Conservation (phyloP, 1,139 yeast species). For the Geotrichum histeridarum region DNA sequence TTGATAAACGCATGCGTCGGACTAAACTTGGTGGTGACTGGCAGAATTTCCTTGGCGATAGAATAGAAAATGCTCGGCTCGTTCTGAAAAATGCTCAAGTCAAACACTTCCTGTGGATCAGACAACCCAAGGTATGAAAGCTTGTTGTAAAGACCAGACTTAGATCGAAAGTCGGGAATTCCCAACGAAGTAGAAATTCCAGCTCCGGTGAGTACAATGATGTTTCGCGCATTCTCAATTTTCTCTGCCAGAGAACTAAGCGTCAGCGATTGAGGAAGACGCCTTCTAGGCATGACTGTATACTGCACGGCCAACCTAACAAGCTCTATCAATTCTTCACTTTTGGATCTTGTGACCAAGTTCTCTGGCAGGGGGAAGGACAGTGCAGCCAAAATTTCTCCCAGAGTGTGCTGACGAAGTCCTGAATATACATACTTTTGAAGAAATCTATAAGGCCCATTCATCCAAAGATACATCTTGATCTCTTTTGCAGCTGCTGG, state of each 20-base stretch:
- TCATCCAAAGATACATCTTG: slow-evolving; percentile 53
- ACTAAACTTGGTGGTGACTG: slow-evolving; percentile 58
- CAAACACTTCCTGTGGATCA: slow-evolving; percentile 95
- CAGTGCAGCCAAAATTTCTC: slow-evolving; percentile 39
- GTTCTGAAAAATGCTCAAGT: slow-evolving; percentile 61
- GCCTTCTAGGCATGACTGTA: slow-evolving; percentile 29
- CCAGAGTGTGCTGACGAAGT: slow-evolving; percentile 46
- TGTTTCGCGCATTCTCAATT: slow-evolving; percentile 52
- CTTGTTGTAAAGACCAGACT: slow-evolving; percentile 71
- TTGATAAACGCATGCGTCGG: slow-evolving; percentile 85
- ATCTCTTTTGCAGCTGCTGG: slow-evolving; percentile 47
- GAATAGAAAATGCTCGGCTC: slow-evolving; percentile 84
- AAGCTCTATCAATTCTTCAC: slow-evolving; percentile 14
- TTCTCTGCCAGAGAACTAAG: slow-evolving; percentile 57
- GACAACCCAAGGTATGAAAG: slow-evolving; percentile 65
- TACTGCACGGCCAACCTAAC: slow-evolving; percentile 31
- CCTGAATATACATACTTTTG: slow-evolving; percentile 56
- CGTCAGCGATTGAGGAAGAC: slow-evolving; percentile 38
- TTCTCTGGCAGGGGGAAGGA: slow-evolving; percentile 35
- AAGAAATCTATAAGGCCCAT: slow-evolving; percentile 57
- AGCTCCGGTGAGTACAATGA: slow-evolving; percentile 87
- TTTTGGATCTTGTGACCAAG: slow-evolving; percentile 22
- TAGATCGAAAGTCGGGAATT: slow-evolving; percentile 91
- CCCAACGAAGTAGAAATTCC: slow-evolving; percentile 92
- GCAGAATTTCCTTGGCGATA: slow-evolving; percentile 82